A percentile compares a stretch with the other conserved stretches of the same genome.
phyloP scores from a whole-genome alignment of 768 basidiomycete genomes.

The Termitomyces sp. region DNA sequence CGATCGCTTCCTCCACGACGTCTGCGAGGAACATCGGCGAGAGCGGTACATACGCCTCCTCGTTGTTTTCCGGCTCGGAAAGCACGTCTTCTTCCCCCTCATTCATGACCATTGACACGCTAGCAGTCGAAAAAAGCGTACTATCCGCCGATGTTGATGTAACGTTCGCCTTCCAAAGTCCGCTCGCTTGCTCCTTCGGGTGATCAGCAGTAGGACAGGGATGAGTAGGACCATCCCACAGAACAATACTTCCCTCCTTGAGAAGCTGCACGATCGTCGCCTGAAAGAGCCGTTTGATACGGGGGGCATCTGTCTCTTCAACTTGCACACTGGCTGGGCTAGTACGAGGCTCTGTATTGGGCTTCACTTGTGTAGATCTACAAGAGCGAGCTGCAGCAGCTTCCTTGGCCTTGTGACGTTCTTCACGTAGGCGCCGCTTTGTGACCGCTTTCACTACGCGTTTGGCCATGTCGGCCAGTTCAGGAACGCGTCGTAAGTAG shows the following conservation, averaged over 20 bases:
- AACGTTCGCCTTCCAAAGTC: slow-evolving; percentile 45
- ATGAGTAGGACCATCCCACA: slow-evolving; percentile 63
- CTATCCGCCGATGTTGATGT: slow-evolving; percentile 22
- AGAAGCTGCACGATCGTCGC: slow-evolving; percentile 60
- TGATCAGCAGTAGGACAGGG: slow-evolving; percentile 18
- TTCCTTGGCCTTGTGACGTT: slow-evolving; percentile 36
- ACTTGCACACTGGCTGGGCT: slow-evolving; percentile 1
- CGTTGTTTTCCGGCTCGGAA: slow-evolving; percentile 55
- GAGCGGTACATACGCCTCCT: slow-evolving; percentile 65
- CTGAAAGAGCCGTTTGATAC: slow-evolving; percentile 64
- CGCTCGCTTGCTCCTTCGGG: slow-evolving; percentile 18
- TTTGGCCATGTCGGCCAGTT: slow-evolving; percentile 56
- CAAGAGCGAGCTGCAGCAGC: slow-evolving; percentile 1
- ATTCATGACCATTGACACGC: slow-evolving; percentile 15
- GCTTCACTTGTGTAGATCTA: background rate
- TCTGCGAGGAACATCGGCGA: slow-evolving; percentile 43
- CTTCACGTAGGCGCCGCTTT: slow-evolving; percentile 46
- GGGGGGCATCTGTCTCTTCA: slow-evolving; percentile 26
- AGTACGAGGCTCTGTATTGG: background rate
- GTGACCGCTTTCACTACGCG: slow-evolving; percentile 60
- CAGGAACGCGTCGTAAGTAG: slow-evolving; percentile 72
- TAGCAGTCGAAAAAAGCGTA: slow-evolving; percentile 24
- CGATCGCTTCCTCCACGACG: slow-evolving; percentile 42
- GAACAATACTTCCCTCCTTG: slow-evolving; percentile 66
- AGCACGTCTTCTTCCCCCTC: slow-evolving; percentile 39